These are phyloP conservation scores for Inga laurina DNA, from an alignment of 306 rosid species.

Conservation along the genomic window DNA sequence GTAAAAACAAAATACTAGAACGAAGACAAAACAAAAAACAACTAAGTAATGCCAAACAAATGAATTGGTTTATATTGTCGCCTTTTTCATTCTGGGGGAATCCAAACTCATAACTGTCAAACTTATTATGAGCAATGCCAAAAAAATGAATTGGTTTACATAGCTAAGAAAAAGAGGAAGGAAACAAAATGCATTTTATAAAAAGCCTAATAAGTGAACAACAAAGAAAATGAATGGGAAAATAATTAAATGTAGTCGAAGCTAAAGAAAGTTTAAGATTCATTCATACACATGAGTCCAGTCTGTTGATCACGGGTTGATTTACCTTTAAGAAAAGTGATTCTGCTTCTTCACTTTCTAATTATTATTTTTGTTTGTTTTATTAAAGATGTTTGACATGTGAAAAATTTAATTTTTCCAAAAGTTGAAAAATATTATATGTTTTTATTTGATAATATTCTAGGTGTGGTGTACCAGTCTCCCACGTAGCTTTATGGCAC, in stretches of 20 bases:
- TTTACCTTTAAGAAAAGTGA: constrained; percentile 12
- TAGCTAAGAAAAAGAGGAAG: neutral
- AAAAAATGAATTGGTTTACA: neutral
- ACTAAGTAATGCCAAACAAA: no score
- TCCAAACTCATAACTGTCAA: no score
- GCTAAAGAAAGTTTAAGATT: constrained; percentile 6
- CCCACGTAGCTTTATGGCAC: no score
- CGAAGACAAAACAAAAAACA: no score
- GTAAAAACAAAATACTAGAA: no score
- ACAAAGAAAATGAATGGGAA: neutral
- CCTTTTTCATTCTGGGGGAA: no score
- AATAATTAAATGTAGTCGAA: neutral
- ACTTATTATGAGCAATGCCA: neutral
- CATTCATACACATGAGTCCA: neutral
- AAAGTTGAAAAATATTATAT: neutral
- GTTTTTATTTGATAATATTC: no score
- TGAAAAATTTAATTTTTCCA: neutral
- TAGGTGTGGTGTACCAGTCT: no score
- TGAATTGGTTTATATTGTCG: no score
- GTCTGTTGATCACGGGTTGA: neutral
- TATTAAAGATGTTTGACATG: neutral
- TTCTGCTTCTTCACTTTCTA: neutral
- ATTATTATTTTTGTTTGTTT: neutral
- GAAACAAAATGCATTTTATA: neutral
- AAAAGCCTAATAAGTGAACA: neutral